Evolutionary conservation across 1,139 yeast species (phyloP).

Genomic region (Magnusiomyces sp.): DNA sequence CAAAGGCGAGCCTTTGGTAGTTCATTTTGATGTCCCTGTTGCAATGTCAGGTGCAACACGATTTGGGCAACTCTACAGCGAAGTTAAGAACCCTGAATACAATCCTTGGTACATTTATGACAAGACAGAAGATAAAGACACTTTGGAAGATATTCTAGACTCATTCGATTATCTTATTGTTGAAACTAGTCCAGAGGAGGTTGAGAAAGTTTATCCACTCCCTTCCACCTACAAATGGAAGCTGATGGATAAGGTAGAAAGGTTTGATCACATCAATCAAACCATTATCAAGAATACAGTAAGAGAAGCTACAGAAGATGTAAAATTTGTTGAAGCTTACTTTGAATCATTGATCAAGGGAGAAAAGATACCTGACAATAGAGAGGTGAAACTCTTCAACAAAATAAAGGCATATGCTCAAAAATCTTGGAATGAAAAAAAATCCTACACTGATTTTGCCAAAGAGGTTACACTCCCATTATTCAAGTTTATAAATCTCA

Average conservation of each 20-base stretch:
- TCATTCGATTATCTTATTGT: conserved; percentile 54
- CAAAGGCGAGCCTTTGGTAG: conserved; percentile 22
- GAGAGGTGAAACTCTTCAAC: no score
- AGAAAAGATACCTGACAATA: no score
- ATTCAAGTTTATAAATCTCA: conserved; percentile 6
- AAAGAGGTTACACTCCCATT: background rate
- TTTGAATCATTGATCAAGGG: no score
- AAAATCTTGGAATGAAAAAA: no score
- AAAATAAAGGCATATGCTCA: no score
- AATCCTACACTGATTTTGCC: background rate
- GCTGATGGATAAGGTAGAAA: conserved; percentile 21
- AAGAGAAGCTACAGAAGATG: no score
- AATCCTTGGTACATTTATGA: conserved; percentile 49
- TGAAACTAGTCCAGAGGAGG: conserved; percentile 26
- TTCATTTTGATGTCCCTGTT: conserved; percentile 72
- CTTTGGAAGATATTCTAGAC: conserved; percentile 41
- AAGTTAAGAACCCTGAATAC: conserved; percentile 1
- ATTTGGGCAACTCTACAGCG: conserved; percentile 50
- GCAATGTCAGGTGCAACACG: conserved; percentile 84
- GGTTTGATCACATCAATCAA: no score
- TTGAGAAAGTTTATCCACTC: conserved; percentile 19
- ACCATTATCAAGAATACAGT: no score
- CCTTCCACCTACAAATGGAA: conserved; percentile 34
- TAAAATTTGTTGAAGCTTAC: no score
- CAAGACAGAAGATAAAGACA: conserved; percentile 51